Evolutionary conservation across 441 rosid genomes (phyloP).

Genomic region (Capsella rubella): DNA sequence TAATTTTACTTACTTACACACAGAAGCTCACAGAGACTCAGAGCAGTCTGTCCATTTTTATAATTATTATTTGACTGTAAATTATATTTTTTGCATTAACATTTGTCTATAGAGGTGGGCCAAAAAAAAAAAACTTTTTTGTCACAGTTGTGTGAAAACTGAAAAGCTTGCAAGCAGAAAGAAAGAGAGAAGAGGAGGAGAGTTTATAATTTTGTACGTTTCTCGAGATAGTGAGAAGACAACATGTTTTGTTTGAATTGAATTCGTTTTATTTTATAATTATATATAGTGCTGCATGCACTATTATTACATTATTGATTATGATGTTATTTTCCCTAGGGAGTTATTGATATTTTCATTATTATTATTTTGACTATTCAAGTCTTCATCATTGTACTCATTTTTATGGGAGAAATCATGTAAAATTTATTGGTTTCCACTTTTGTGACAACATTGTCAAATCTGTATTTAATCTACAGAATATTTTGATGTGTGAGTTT

Average conservation of each 20-base stretch:
- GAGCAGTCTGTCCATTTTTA: constrained; percentile 45
- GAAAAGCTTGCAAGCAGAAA: constrained; percentile 43
- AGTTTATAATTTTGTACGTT: constrained; percentile 50
- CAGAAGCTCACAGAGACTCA: constrained; percentile 39
- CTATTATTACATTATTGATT: neutral
- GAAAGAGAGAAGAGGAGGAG: constrained; percentile 5
- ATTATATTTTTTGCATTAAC: constrained; percentile 12
- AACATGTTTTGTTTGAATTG: constrained; percentile 15
- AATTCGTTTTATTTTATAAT: constrained; percentile 4
- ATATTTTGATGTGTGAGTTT: constrained; percentile 35
- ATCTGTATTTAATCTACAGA: constrained; percentile 28
- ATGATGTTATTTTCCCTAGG: neutral
- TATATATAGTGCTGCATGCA: constrained; percentile 34
- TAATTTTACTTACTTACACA: constrained; percentile 50
- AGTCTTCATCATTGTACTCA: constrained; percentile 34
- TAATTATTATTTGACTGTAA: constrained; percentile 46
- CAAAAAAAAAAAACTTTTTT: constrained; percentile 37
- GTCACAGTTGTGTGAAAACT: constrained; percentile 43
- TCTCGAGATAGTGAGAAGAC: constrained; percentile 48
- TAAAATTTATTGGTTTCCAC: constrained; percentile 39
- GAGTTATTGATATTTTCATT: constrained; percentile 30
- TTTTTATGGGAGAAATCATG: constrained; percentile 18
- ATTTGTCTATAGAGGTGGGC: constrained; percentile 22
- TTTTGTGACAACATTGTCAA: constrained; percentile 43
- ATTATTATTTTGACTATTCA: constrained; percentile 21